Conservation (phyloP, 345 rosid species). For the Melaleuca alternifolia region DNA sequence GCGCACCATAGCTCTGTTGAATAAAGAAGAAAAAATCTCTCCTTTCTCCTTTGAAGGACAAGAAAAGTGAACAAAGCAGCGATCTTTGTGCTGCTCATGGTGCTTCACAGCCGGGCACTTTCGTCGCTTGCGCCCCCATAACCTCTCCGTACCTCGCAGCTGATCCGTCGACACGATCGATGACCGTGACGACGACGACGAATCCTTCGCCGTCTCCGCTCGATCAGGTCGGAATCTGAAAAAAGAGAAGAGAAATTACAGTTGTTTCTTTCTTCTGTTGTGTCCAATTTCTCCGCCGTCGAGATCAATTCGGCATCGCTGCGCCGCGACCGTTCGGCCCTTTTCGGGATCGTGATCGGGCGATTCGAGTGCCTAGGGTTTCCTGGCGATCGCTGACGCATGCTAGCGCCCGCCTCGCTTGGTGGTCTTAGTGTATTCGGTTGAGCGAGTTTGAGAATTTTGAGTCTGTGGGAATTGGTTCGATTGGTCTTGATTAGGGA, state of each 20-base stretch:
- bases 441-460: not conserved
- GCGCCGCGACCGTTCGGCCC: not conserved
- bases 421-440: not conserved
- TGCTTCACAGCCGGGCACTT: not conserved
- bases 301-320: not conserved
- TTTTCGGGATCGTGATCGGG: not conserved
- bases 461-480: not conserved
- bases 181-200: not conserved
- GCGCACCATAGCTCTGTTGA: not conserved
- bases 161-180: not conserved
- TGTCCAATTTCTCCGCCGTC: not conserved
- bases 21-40: not conserved
- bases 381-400: not conserved
- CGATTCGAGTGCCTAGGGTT: not conserved
- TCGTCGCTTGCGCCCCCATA: not conserved
- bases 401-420: not conserved
- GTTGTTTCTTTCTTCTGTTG: not conserved
- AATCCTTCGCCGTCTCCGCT: not conserved
- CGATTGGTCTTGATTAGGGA: not conserved
- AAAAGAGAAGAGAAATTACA: not conserved
- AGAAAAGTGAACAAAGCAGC: not conserved
- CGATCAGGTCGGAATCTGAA: not conserved
- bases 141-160: not conserved
- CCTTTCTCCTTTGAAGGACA: not conserved
- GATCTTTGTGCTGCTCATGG: not conserved